These are phyloP conservation scores for Tulasnella sp. DNA, from an alignment of 768 basidiomycete genomes.

Conservation along the genomic window DNA sequence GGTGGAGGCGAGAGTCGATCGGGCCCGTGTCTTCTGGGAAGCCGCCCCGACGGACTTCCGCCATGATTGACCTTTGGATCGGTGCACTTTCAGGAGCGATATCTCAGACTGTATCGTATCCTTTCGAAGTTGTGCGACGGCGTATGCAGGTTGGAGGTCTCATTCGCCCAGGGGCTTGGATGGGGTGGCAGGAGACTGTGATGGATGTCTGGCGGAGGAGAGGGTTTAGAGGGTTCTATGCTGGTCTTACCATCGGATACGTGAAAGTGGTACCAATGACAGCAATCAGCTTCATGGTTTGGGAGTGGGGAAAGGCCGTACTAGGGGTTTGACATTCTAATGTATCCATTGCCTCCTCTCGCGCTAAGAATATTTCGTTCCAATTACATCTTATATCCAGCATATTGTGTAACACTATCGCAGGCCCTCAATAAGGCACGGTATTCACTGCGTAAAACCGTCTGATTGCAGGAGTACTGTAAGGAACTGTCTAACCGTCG, in stretches of 20 bases:
- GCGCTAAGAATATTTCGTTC: too few species aligned
- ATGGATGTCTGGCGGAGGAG: slow-evolving; percentile 47
- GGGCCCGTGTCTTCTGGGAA: slow-evolving; percentile 23
- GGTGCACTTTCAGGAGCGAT: slow-evolving; percentile 80
- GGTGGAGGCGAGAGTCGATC: slow-evolving; percentile 6
- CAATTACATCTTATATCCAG: too few species aligned
- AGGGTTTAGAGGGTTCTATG: slow-evolving; percentile 85
- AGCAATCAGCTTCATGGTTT: slow-evolving; percentile 82
- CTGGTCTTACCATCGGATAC: slow-evolving; percentile 86
- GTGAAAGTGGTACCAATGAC: slow-evolving; percentile 95
- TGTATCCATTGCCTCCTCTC: too few species aligned
- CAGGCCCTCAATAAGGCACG: too few species aligned
- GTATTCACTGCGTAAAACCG: too few species aligned
- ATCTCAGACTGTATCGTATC: slow-evolving; percentile 85
- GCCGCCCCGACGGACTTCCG: slow-evolving; percentile 26
- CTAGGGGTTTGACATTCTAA: slow-evolving; percentile 27
- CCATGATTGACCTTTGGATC: slow-evolving; percentile 60
- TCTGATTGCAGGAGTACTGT: too few species aligned
- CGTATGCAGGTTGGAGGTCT: slow-evolving; percentile 94
- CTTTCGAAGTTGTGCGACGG: slow-evolving; percentile 84
- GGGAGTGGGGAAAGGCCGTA: slow-evolving; percentile 67
- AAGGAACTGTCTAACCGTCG: too few species aligned
- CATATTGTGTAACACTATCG: too few species aligned
- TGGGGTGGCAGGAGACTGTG: slow-evolving; percentile 74
- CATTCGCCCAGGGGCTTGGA: slow-evolving; percentile 61